Evolutionary conservation across 805 yeast genomes (phyloP), one percentile per base, ranked within the genome.

Genomic region (Teunomyces gatunensis): DNA sequence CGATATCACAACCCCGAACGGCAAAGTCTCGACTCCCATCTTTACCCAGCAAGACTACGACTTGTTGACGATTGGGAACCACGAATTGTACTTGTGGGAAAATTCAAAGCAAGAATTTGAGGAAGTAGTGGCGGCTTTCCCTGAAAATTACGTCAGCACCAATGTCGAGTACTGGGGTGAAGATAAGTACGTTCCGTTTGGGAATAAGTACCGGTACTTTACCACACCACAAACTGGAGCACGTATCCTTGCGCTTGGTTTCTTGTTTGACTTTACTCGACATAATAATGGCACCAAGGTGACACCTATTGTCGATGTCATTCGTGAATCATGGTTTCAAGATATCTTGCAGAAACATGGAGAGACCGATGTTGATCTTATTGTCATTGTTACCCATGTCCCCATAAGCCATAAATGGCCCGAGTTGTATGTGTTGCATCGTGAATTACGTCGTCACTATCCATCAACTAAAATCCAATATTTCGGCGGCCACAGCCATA

Each of bases 401-500:
- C 97, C 97, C 0, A 54, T 69, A 50, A 56, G 50, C 25, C 81
- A 79, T 47, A 64, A 65, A 29, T 83, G 84, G 84, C 54, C 60
- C 3, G 90, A 85, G 59, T 59, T 80, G 51, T 65, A 66, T 48
- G 48, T 65, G 2, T 61, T 84, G 35, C 83, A 83, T 53, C 39
- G 58, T 0, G 64, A 63, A 5, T 64, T 92, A 23, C 77, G 97
- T 50, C 49, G 61, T 21, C 68, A 65, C 23, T 86, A 79, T 56
- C 92, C 95, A 5, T 61, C 74, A 27, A 74, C 77, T 0, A 71
- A 82, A 0, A 86, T 92, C 45, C 96, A 89, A 62, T 88, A 86
- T 56, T 85, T 92, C 65, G 98, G 97, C 1, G 98, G 97, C 1
- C 98, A 92, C 66, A 83, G 95, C 25, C 98, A 92, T 61, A 82